A percentile compares a stretch with the other conserved stretches of the same genome.
These are phyloP conservation scores for Phytophthora cajani DNA, from an alignment of 352 stramenopile genomes.

Conservation along the genomic window DNA sequence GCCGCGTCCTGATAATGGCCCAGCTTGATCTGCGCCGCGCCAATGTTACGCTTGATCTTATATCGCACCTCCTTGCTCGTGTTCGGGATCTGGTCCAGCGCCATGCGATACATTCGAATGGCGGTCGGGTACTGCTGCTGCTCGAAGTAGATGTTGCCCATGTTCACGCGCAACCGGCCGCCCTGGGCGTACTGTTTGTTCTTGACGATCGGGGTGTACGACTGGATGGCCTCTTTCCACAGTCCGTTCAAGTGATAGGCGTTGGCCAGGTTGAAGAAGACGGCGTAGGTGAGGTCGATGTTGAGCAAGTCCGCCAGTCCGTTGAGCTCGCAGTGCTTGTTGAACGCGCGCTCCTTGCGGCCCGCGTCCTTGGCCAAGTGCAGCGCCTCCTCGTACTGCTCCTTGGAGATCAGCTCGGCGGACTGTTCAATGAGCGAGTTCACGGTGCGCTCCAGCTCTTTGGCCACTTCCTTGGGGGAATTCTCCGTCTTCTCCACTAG, in stretches of 20 bases:
- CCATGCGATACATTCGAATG: conserved; percentile 98
- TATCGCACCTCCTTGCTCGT: conserved; percentile 94
- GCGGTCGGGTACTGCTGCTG: conserved; percentile 94
- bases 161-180: conserved; percentile 94
- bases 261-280: conserved; percentile 96
- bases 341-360: conserved; percentile 91
- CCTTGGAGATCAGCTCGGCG: conserved; percentile 74
- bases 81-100: conserved; percentile 95
- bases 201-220: conserved; percentile 95
- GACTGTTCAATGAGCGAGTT: conserved; percentile 93
- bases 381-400: conserved; percentile 88
- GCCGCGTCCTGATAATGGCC: conserved; percentile 96
- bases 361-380: conserved; percentile 87
- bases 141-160: conserved; percentile 98
- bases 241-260: conserved; percentile 95
- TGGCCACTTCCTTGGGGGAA: conserved; percentile 91
- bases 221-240: conserved; percentile 94
- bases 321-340: conserved; percentile 91
- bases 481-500: conserved; percentile 93
- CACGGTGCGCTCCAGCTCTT: conserved; percentile 92
- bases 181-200: conserved; percentile 95
- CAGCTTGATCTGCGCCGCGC: conserved; percentile 93
- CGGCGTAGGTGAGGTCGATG: conserved; percentile 94
- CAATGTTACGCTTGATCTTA: conserved; percentile 98
- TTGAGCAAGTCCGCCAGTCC: conserved; percentile 91